These are phyloP conservation scores for Tolypocladium amazonense DNA, from an alignment of 2,329 filamentous ascomycete species.

Conservation along the genomic window DNA sequence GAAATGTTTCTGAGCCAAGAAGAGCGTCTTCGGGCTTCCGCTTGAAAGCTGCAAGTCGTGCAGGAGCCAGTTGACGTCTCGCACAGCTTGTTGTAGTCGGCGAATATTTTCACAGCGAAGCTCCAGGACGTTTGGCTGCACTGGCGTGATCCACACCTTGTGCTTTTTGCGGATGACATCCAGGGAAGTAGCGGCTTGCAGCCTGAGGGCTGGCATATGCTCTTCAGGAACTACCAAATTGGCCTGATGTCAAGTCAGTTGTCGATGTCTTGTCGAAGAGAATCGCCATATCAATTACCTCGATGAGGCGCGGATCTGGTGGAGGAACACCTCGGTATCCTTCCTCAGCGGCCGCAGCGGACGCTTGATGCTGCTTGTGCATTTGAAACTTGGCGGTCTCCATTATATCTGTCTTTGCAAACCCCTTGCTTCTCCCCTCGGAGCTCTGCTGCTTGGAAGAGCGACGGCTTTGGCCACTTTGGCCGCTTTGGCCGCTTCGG, in stretches of 20 bases:
- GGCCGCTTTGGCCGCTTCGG: neutral
- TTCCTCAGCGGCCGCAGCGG: neutral
- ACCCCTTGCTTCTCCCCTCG: neutral
- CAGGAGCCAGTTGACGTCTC: slow-evolving; percentile 18
- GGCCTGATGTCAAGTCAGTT: slow-evolving; percentile 9
- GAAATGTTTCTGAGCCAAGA: slow-evolving; percentile 16
- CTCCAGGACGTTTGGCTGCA: slow-evolving; percentile 13
- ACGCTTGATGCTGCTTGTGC: neutral
- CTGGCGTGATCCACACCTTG: slow-evolving; percentile 19
- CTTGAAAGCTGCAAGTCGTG: slow-evolving; percentile 20
- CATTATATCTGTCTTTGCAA: neutral
- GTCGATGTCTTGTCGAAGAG: neutral
- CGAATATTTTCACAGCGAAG: slow-evolving; percentile 12
- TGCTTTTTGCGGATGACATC: slow-evolving; percentile 17
- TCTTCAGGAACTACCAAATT: slow-evolving; percentile 18
- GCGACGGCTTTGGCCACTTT: neutral
- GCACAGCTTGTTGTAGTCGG: slow-evolving; percentile 15
- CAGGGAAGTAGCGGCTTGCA: slow-evolving; percentile 13
- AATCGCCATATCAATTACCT: neutral
- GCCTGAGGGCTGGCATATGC: slow-evolving; percentile 12
- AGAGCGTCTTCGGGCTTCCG: slow-evolving; percentile 11
- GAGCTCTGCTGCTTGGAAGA: neutral
- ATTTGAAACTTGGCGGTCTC: neutral
- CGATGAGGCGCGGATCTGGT: neutral
- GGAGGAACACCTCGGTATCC: neutral